These are phyloP conservation scores for Hansenula sp. DNA, from an alignment of 1,139 yeast species.

Conservation along the genomic window DNA sequence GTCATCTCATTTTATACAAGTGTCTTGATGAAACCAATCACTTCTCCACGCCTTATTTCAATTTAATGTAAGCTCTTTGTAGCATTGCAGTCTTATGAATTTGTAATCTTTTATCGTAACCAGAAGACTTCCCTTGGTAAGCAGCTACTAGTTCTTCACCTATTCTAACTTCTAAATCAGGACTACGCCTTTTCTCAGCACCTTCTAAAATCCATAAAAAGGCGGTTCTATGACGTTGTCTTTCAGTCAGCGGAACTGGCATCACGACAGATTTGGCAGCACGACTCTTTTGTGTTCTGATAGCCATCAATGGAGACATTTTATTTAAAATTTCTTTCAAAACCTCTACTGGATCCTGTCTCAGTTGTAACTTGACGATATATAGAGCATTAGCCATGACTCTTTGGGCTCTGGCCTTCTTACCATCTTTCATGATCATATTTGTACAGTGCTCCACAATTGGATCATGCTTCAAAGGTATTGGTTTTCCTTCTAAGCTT, in stretches of 20 bases:
- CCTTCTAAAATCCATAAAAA: constrained; percentile 90
- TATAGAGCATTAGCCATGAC: constrained; percentile 75
- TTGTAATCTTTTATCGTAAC: constrained; percentile 77
- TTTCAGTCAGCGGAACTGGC: constrained; percentile 78
- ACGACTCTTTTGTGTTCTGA: constrained; percentile 78
- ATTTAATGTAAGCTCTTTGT: constrained; percentile 68
- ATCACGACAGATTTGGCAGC: constrained; percentile 78
- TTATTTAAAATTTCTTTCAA: constrained; percentile 73
- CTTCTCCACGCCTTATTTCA: constrained; percentile 25
- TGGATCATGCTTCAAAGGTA: constrained; percentile 67
- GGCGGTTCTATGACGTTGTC: constrained; percentile 84
- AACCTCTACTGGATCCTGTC: constrained; percentile 73
- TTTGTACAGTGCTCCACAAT: constrained; percentile 76
- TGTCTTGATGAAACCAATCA: not conserved
- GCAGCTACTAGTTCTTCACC: constrained; percentile 87
- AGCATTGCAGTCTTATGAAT: constrained; percentile 85
- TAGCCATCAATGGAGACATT: constrained; percentile 81
- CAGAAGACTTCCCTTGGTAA: constrained; percentile 72
- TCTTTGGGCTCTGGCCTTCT: constrained; percentile 77
- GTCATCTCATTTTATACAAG: not conserved
- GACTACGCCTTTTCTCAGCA: constrained; percentile 71
- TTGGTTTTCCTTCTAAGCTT: constrained; percentile 41
- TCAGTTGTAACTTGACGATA: constrained; percentile 66
- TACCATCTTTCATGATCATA: constrained; percentile 90
- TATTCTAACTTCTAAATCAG: constrained; percentile 80